Percentiles rank a stretch among this genome's conserved stretches.
phyloP scores from a whole-genome alignment of 495 filamentous ascomycete genomes.

The Trichoderma asperelloides region DNA sequence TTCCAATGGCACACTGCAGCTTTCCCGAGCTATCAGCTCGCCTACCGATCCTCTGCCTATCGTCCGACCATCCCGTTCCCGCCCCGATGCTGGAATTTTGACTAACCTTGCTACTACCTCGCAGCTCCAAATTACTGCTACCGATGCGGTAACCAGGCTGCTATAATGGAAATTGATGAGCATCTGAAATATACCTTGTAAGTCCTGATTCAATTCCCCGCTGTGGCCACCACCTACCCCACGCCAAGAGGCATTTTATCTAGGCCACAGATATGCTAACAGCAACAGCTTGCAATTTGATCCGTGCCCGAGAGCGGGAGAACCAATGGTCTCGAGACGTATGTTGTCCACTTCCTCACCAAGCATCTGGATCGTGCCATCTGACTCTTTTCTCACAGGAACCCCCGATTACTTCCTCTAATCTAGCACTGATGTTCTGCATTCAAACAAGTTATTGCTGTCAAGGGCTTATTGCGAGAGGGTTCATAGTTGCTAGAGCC shows the following conservation, averaged over 20 bases:
- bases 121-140: slow-evolving; percentile 95
- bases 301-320: slow-evolving; percentile 91
- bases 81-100: background rate
- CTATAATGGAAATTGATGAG: slow-evolving; percentile 99
- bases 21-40: background rate
- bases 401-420: slow-evolving; percentile 99
- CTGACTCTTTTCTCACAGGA: slow-evolving; percentile 31
- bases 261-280: slow-evolving; percentile 11
- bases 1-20: background rate
- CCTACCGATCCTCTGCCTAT: too few relatives aligned
- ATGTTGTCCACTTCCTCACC: slow-evolving; percentile 21
- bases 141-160: slow-evolving; percentile 96
- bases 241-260: slow-evolving; percentile 5
- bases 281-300: slow-evolving; percentile 88
- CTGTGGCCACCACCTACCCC: background rate
- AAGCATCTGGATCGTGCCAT: background rate
- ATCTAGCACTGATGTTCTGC: slow-evolving; percentile 2
- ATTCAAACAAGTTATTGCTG: background rate
- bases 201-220: slow-evolving; percentile 23
- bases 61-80: too few relatives aligned
- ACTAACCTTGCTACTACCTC: slow-evolving; percentile 9
- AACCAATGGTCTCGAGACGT: slow-evolving; percentile 97
- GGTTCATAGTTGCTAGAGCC: background rate
- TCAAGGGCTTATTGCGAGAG: background rate
- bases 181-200: slow-evolving; percentile 99